Percentiles rank a stretch among this genome's conserved stretches.
Evolutionary conservation across 495 filamentous ascomycete species (phyloP).

Genomic region (Hyaloscypha bicolor): DNA sequence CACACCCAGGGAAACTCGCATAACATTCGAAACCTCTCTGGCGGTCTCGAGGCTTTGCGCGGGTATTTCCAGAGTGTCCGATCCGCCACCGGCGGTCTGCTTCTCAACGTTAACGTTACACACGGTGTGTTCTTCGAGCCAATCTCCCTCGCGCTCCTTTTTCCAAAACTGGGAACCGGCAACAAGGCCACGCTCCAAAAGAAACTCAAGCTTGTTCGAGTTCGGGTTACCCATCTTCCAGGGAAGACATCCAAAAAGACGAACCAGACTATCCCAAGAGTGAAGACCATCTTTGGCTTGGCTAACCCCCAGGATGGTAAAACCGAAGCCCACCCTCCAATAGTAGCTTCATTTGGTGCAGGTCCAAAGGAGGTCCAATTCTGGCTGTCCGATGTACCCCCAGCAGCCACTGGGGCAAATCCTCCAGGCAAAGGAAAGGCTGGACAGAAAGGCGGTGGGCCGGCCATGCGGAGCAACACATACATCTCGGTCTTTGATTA

Average conservation of each 20-base stretch:
- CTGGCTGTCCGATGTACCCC: constrained; percentile 35
- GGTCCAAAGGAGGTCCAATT: constrained; percentile 55
- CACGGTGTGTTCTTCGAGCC: constrained; percentile 48
- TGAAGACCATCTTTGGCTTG: constrained; percentile 51
- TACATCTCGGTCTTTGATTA: constrained; percentile 56
- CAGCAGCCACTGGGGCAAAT: neutral
- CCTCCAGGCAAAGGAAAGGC: constrained; percentile 21
- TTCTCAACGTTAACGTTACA: constrained; percentile 62
- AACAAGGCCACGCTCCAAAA: constrained; percentile 33
- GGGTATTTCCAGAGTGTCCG: constrained; percentile 72
- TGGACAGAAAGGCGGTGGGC: constrained; percentile 2
- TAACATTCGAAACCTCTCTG: constrained; percentile 32
- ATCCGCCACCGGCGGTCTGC: constrained; percentile 61
- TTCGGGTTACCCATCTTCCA: constrained; percentile 46
- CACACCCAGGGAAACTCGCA: constrained; percentile 11
- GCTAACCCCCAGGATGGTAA: constrained; percentile 40
- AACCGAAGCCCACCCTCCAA: constrained; percentile 39
- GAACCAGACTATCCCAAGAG: constrained; percentile 33
- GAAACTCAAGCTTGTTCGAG: constrained; percentile 46
- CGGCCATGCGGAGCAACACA: constrained; percentile 12
- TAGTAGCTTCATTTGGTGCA: constrained; percentile 41
- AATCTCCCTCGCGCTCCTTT: constrained; percentile 21
- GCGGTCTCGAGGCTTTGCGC: constrained; percentile 54
- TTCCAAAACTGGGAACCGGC: constrained; percentile 15
- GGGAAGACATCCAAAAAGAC: constrained; percentile 42